Base-by-base conservation (phyloP, 257 asterid genomes). In the Thymus mandschuricus region DNA sequence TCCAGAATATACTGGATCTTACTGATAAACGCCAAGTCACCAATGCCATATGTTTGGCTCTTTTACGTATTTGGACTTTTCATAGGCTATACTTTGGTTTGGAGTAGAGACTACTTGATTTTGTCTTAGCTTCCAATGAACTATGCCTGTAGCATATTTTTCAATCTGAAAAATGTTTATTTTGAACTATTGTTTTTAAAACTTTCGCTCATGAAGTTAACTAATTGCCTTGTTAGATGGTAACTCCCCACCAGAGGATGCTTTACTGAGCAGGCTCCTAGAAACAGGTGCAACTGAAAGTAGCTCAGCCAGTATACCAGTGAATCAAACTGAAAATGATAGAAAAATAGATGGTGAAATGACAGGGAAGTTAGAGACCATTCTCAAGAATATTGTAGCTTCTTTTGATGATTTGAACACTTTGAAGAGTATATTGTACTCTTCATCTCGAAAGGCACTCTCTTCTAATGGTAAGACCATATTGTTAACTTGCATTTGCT, bases 241-340 rank as follows among this genome's bases (percentile, higher is more conserved):
- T 33, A 86, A 81, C 82, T 75, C 82, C 57, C 81, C 75, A 64
- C 81, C 87, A 3, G 91, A 82, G 62, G 85, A 87, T 78, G 86
- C 88, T 57, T 77, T 88, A 49, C 65, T 88, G 61, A 83, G 86
- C 81, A 90, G 91, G 76, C 92, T 87, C 71, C 44, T 88, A 71
- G 96, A 85, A 82, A 87, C 86, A 9, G 96, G 93, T 57, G 93
- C 95, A 69, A 85, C 95, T 69, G 96, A 89, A 76, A 80, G 87
- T 81, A 82, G 91, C 86, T 87, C 86, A 71, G 70, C 85, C 50
- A 72, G 79, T 68, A 69, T 74, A 71, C 45, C 57, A 51, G 57
- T 69, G 55, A 74, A 74, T 74, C 71, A 60, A 75, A 64, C 64
- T 12, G 87, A 77, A 70, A 88, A 71, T 62, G 85, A 74, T 52